Conservation (phyloP, 1,284 basidiomycete genomes). For the Cutaneotrichosporon cyanovorans region DNA sequence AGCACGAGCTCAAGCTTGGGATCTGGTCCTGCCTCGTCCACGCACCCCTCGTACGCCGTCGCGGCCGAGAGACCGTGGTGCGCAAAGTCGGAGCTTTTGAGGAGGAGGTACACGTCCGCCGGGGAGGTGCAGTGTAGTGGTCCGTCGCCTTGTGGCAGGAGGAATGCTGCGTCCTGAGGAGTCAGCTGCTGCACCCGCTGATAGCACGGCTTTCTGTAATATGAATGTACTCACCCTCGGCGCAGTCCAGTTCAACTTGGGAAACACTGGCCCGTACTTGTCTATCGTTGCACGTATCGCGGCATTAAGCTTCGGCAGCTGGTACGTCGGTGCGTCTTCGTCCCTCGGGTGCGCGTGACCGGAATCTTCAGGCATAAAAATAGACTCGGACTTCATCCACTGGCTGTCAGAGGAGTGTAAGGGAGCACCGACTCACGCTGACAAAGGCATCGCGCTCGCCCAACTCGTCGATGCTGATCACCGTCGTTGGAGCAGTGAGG, state of each 20-base stretch:
- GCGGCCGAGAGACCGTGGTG: slow-evolving; percentile 64
- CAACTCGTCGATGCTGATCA: slow-evolving; percentile 72
- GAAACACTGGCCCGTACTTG: slow-evolving; percentile 72
- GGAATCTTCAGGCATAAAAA: slow-evolving; percentile 51
- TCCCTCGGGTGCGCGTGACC: neutral
- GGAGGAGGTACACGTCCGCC: slow-evolving; percentile 80
- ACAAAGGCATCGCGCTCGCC: slow-evolving; percentile 77
- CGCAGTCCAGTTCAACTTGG: slow-evolving; percentile 89
- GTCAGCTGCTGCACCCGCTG: neutral
- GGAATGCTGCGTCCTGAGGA: slow-evolving; percentile 85
- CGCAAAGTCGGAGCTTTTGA: slow-evolving; percentile 90
- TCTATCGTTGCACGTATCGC: slow-evolving; percentile 62
- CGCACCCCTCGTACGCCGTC: slow-evolving; percentile 39
- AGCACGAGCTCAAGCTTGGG: slow-evolving; percentile 72
- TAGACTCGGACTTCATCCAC: slow-evolving; percentile 28
- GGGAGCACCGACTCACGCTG: slow-evolving; percentile 49
- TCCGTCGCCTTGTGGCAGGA: slow-evolving; percentile 65
- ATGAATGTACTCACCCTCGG: slow-evolving; percentile 66
- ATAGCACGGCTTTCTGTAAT: no score
- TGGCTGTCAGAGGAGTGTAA: slow-evolving; percentile 2
- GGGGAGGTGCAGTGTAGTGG: slow-evolving; percentile 80
- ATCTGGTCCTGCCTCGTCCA: slow-evolving; percentile 4
- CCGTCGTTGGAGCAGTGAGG: slow-evolving; percentile 65
- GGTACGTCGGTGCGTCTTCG: slow-evolving; percentile 25
- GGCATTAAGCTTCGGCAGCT: slow-evolving; percentile 67